These are phyloP conservation scores for Botryotinia narcissicola DNA, from an alignment of 2,329 filamentous ascomycete genomes.

Conservation along the genomic window DNA sequence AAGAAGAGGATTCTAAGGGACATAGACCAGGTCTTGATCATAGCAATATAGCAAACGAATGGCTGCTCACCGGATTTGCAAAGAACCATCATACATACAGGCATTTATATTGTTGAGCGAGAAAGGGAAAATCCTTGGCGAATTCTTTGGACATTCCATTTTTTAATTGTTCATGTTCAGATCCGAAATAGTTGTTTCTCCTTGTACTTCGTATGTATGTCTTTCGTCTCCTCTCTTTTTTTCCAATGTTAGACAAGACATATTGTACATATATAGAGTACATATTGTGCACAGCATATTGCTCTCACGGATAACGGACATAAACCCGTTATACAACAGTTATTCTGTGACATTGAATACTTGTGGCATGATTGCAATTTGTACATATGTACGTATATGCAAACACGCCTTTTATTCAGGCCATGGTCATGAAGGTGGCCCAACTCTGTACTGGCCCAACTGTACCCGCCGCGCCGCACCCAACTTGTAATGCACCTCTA, in stretches of 20 bases:
- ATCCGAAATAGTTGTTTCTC: not conserved
- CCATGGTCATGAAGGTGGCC: not conserved
- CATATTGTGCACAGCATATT: not conserved
- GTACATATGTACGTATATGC: not conserved
- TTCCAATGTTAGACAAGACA: not conserved
- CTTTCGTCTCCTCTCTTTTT: not conserved
- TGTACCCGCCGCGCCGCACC: not conserved
- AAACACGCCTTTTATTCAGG: slow-evolving; percentile 1
- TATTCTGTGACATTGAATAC: not conserved
- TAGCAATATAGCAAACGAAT: slow-evolving; percentile 5
- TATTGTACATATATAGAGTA: not conserved
- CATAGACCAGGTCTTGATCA: slow-evolving; percentile 9
- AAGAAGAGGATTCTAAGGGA: not conserved
- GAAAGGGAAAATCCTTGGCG: not conserved
- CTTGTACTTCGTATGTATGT: not conserved
- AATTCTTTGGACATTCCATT: not conserved
- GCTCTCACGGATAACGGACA: slow-evolving; percentile 10
- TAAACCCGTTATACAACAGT: slow-evolving; percentile 12
- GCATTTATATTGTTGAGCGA: not conserved
- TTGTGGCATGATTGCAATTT: not conserved
- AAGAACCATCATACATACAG: not conserved
- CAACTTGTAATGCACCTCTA: not conserved
- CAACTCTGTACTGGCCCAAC: not conserved
- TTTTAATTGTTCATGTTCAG: not conserved
- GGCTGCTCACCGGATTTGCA: slow-evolving; percentile 4